phyloP scores from a whole-genome alignment of 345 rosid species.

The Hibiscus mutabilis region DNA sequence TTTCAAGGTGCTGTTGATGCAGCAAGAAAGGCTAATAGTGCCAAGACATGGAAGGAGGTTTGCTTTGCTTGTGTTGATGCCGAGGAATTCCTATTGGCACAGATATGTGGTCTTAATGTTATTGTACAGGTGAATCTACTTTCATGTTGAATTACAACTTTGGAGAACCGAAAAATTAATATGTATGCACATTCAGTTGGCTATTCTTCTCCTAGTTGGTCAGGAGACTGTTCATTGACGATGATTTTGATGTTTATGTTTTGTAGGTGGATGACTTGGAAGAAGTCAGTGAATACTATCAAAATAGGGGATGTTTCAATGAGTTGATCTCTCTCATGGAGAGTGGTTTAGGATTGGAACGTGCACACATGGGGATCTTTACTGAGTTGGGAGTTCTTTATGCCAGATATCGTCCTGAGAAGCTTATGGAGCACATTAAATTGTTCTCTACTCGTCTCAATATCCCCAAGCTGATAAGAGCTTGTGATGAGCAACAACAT shows the following conservation, averaged over 20 bases:
- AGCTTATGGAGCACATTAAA: constrained; percentile 97
- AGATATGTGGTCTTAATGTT: constrained; percentile 90
- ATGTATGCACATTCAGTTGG: not conserved
- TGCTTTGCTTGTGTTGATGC: constrained; percentile 99
- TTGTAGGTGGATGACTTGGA: constrained; percentile 93
- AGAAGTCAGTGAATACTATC: constrained; percentile 94
- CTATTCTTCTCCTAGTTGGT: not conserved
- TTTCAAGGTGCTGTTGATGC: constrained; percentile 99
- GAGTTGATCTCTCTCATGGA: constrained; percentile 97
- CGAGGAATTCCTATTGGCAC: constrained; percentile 90
- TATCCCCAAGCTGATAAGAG: constrained; percentile 93
- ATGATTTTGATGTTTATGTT: constrained; percentile 1
- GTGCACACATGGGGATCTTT: constrained; percentile 98
- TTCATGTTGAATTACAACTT: constrained; percentile 1
- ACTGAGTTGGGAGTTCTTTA: constrained; percentile 96
- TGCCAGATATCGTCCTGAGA: constrained; percentile 93
- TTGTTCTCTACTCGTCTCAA: constrained; percentile 94
- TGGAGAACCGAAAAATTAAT: not conserved
- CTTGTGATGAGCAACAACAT: constrained; percentile 98
- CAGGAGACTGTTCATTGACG: not conserved
- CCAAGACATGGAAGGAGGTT: constrained; percentile 97
- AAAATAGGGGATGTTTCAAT: constrained; percentile 95
- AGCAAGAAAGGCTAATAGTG: constrained; percentile 94
- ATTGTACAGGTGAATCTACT: constrained; percentile 62
- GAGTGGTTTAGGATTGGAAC: constrained; percentile 96